Conservation (phyloP, 768 basidiomycete species). For the Nidularia sp. region DNA sequence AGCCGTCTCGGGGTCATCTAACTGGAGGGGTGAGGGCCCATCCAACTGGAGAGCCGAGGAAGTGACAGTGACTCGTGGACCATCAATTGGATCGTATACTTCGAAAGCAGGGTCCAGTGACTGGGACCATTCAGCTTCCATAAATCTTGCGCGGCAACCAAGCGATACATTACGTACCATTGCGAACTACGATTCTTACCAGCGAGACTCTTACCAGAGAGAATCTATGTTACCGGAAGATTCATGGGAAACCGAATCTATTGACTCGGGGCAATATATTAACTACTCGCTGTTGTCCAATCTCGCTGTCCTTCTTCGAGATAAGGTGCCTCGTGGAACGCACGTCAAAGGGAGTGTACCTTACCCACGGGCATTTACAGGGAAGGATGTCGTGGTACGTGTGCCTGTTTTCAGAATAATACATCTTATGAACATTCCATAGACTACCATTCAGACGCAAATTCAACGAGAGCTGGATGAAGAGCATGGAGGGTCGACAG, state of each 20-base stretch:
- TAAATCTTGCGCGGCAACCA: too few relatives aligned
- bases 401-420: background rate
- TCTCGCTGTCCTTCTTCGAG: conserved; percentile 81
- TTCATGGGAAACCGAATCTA: conserved; percentile 12
- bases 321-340: conserved; percentile 82
- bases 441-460: conserved; percentile 85
- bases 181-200: too few relatives aligned
- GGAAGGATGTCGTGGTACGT: conserved; percentile 88
- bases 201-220: too few relatives aligned
- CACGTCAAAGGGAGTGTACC: conserved; percentile 96
- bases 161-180: too few relatives aligned
- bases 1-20: too few relatives aligned
- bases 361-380: conserved; percentile 89
- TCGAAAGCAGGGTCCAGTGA: too few relatives aligned
- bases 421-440: background rate
- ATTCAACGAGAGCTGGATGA: conserved; percentile 74
- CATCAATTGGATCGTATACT: too few relatives aligned
- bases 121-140: too few relatives aligned
- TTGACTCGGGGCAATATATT: conserved; percentile 76
- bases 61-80: too few relatives aligned
- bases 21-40: too few relatives aligned
- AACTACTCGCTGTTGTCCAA: conserved; percentile 85
- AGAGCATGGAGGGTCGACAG: conserved; percentile 63
- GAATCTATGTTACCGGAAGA: too few relatives aligned
- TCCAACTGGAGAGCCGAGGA: too few relatives aligned